Evolutionary conservation across 2,329 filamentous ascomycete genomes (phyloP), one percentile per base, ranked within the genome.

Genomic region (Colletotrichum sp.): DNA sequence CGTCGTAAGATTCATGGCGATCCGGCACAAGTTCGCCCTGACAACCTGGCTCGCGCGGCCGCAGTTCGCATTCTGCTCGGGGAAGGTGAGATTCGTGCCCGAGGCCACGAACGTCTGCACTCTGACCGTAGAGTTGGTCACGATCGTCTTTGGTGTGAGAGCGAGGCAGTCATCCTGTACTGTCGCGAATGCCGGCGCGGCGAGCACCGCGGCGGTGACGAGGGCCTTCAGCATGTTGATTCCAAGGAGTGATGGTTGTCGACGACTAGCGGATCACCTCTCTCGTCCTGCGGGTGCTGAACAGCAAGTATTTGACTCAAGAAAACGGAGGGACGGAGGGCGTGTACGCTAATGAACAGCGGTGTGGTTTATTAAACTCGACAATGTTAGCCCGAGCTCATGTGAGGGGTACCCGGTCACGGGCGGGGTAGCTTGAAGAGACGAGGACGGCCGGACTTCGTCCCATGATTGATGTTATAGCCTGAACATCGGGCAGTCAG

Each of bases 11-110:
- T 78, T 75, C 67, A 82, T 61, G 4, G 78, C 77, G 4, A 83
- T 75, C 4, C 82, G 81, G 68, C 82, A 83, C 3, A 84, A 27
- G 57, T 82, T 70, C 6, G 68, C 61, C 22, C 72, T 22, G 12
- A 79, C 69, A 3, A 72, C 57, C 22, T 80, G 79, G 12, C 44
- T 77, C 6, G 65, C 39, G 3, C 57, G 70, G 2, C 57, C 28
- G 48, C 87, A 88, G 68, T 85, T 80, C 32, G 80, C 79, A 65
- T 84, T 80, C 69, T 83, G 81, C 16, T 82, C 81, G 6, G 83
- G 79, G 25, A 79, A 74, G 2, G 55, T 82, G 55, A 86, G 76
- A 28, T 83, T 85, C 2, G 83, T 82, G 11, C 83, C 84, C 5
- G 70, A 44, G 5, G 61, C 11, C 48, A 78, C 67, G 52, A 67